Conservation (phyloP, 257 asterid species). For the Solanum peruvianum region DNA sequence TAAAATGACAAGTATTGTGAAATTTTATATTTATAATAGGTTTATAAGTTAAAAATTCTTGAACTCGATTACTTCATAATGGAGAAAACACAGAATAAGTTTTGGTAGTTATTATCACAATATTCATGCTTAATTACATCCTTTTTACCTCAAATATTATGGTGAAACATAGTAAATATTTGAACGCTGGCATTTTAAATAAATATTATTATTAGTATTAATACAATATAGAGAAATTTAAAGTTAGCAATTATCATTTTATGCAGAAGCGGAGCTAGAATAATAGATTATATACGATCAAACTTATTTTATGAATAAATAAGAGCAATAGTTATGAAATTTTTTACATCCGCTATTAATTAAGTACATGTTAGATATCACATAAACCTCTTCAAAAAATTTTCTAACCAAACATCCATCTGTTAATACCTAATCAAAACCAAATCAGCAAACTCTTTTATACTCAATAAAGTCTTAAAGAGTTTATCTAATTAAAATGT, state of each 20-base stretch:
- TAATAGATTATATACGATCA: not conserved
- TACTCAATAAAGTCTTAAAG: not conserved
- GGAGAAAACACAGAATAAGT: not conserved
- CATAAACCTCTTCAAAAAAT: not conserved
- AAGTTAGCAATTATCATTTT: not conserved
- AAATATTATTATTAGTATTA: too few species aligned
- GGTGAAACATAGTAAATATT: not conserved
- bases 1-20: not conserved
- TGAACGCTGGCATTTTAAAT: not conserved
- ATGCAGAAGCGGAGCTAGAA: not conserved
- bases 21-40: too few species aligned
- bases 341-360: rapidly evolving
- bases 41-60: not conserved
- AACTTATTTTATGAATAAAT: not conserved
- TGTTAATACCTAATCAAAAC: not conserved
- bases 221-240: not conserved
- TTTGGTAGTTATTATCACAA: not conserved
- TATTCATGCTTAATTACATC: not conserved
- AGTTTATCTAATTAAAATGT: not conserved
- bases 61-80: not conserved
- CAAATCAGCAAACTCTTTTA: not conserved
- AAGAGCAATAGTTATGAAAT: not conserved
- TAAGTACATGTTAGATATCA: not conserved
- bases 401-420: not conserved
- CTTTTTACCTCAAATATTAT: not conserved